These are phyloP conservation scores for Colletotrichum echinochloae DNA, from an alignment of 2,329 filamentous ascomycete genomes.

Conservation along the genomic window DNA sequence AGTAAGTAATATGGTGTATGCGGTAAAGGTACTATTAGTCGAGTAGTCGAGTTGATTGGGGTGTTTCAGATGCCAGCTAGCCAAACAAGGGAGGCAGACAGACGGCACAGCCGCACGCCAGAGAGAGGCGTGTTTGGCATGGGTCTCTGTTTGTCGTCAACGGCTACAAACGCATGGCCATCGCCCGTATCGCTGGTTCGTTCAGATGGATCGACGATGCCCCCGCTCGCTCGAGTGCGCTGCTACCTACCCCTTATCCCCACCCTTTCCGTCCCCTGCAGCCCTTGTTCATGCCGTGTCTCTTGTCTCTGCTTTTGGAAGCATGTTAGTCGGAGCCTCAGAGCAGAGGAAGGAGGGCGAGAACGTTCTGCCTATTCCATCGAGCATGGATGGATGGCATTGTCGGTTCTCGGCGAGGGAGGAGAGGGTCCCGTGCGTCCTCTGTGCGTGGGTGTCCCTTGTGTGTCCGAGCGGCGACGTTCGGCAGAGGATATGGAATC, in stretches of 20 bases:
- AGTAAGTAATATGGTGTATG: no score
- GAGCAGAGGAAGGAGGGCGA: no score
- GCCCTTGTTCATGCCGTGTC: background rate
- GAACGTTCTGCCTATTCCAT: background rate
- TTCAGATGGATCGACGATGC: background rate
- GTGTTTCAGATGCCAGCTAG: background rate
- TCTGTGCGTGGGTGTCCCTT: background rate
- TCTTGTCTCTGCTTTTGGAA: background rate
- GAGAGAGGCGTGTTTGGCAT: background rate
- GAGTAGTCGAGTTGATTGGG: background rate
- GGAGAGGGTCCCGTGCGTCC: background rate
- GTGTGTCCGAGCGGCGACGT: conserved; percentile 2
- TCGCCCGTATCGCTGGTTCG: background rate
- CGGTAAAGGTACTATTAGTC: no score
- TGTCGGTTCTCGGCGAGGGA: background rate
- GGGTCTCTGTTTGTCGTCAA: background rate
- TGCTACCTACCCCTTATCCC: no score
- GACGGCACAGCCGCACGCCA: background rate
- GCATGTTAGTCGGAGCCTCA: background rate
- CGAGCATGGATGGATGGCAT: background rate
- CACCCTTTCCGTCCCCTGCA: background rate
- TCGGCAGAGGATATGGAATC: background rate
- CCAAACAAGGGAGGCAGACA: no score
- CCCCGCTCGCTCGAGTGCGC: background rate
- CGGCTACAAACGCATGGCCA: background rate